Conservation (phyloP, 495 filamentous ascomycete genomes). For the Aspergillus affinis region DNA sequence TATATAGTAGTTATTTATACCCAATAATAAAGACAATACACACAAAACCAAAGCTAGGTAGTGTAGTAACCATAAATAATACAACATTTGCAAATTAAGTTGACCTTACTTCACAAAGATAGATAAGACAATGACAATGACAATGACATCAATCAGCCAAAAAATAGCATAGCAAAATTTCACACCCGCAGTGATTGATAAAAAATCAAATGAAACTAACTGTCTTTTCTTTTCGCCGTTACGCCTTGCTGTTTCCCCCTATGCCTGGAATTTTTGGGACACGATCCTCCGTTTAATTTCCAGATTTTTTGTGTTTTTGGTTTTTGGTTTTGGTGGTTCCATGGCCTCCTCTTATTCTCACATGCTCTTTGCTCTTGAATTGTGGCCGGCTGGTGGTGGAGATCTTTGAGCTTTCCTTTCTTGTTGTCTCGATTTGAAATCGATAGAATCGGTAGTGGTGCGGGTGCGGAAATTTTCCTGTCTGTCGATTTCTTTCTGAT, state of each 20-base stretch:
- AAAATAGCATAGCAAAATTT: conserved; percentile 19
- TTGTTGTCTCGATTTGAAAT: too few species aligned
- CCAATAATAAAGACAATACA: too few species aligned
- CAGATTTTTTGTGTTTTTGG: background rate
- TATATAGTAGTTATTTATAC: too few species aligned
- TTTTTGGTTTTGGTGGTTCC: background rate
- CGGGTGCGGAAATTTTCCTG: background rate
- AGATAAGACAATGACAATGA: background rate
- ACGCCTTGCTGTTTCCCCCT: conserved; percentile 47
- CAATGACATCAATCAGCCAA: conserved; percentile 13
- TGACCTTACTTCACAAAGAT: too few species aligned
- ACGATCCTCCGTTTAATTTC: background rate
- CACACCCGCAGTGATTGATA: too few species aligned
- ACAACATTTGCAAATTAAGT: too few species aligned
- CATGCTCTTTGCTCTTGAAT: conserved; percentile 9
- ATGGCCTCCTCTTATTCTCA: background rate
- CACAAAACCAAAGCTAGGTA: too few species aligned
- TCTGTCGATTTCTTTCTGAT: too few species aligned
- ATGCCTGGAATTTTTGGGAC: conserved; percentile 33
- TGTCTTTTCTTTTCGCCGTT: conserved; percentile 34
- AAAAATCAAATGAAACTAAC: conserved; percentile 24
- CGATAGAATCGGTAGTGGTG: too few species aligned
- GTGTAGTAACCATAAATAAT: too few species aligned
- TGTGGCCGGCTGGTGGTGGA: too few species aligned
- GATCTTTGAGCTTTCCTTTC: too few species aligned